Percentiles rank a stretch among this genome's conserved stretches.
Evolutionary conservation across 257 asterid genomes (phyloP).

Genomic region (Nicotiana otophora): DNA sequence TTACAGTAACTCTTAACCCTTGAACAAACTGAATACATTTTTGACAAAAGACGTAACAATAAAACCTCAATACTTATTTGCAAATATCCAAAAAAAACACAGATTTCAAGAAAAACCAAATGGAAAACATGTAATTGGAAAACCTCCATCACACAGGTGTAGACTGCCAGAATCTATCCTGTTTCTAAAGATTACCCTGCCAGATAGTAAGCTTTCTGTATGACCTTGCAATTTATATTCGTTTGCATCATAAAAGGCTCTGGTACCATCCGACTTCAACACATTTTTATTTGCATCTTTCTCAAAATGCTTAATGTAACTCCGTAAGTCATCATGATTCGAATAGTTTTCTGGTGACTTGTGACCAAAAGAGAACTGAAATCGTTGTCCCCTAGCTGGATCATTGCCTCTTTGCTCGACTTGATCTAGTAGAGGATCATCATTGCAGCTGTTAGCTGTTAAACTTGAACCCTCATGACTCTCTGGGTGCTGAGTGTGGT

Average conservation of each 20-base stretch:
- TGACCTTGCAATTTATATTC: constrained; percentile 31
- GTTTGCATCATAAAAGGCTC: constrained; percentile 38
- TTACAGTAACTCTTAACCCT: background rate
- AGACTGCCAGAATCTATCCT: constrained; percentile 60
- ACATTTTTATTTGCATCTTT: constrained; percentile 23
- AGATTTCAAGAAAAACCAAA: constrained; percentile 25
- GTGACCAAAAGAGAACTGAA: constrained; percentile 41
- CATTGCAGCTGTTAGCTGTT: constrained; percentile 23
- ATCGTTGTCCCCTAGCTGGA: constrained; percentile 18
- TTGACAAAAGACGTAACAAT: background rate
- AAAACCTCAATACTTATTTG: background rate
- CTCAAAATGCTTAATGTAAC: constrained; percentile 54
- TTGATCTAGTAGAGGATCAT: constrained; percentile 8
- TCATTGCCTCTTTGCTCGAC: background rate
- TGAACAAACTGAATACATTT: background rate
- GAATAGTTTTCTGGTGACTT: constrained; percentile 18
- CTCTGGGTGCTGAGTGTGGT: constrained; percentile 1
- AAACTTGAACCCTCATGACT: constrained; percentile 31
- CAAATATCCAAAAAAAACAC: background rate
- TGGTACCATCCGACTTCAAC: constrained; percentile 15
- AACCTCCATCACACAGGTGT: constrained; percentile 48
- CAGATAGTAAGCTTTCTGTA: constrained; percentile 38
- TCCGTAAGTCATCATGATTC: constrained; percentile 37
- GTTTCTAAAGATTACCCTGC: constrained; percentile 42
- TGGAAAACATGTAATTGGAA: constrained; percentile 37